These are phyloP conservation scores for Colletotrichum coccodes DNA, from an alignment of 2,329 filamentous ascomycete genomes.

Conservation along the genomic window DNA sequence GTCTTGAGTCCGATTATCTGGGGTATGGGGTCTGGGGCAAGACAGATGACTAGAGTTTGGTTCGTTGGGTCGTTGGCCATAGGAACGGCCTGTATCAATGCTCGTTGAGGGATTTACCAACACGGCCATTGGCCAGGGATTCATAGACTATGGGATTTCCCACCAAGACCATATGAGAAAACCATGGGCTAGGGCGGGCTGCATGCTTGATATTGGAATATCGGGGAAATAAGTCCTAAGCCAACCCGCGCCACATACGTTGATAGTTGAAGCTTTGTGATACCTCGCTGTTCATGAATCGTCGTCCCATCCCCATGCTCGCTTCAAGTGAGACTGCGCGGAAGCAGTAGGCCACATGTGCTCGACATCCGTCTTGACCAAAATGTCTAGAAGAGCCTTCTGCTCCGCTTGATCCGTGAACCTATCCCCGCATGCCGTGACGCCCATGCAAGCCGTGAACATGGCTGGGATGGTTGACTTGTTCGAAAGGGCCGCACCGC, in stretches of 20 bases:
- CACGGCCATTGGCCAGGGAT: neutral
- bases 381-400: constrained; percentile 55
- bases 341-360: constrained; percentile 62
- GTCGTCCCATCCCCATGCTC: constrained; percentile 57
- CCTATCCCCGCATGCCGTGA: constrained; percentile 58
- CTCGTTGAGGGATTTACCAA: neutral
- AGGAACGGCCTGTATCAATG: neutral
- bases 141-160: neutral
- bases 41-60: neutral
- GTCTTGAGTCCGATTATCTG: neutral
- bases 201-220: no score
- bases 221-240: no score
- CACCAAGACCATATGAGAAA: no score
- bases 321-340: constrained; percentile 56
- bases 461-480: constrained; percentile 64
- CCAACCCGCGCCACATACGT: no score
- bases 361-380: constrained; percentile 57
- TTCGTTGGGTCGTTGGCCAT: neutral
- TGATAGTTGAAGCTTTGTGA: no score
- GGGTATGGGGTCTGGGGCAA: neutral
- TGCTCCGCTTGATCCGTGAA: constrained; percentile 58
- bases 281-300: neutral
- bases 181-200: no score
- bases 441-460: constrained; percentile 66
- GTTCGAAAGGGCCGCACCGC: constrained; percentile 69